These are phyloP conservation scores for Excoecaria cochinchinensis DNA, from an alignment of 345 rosid species.

Conservation along the genomic window DNA sequence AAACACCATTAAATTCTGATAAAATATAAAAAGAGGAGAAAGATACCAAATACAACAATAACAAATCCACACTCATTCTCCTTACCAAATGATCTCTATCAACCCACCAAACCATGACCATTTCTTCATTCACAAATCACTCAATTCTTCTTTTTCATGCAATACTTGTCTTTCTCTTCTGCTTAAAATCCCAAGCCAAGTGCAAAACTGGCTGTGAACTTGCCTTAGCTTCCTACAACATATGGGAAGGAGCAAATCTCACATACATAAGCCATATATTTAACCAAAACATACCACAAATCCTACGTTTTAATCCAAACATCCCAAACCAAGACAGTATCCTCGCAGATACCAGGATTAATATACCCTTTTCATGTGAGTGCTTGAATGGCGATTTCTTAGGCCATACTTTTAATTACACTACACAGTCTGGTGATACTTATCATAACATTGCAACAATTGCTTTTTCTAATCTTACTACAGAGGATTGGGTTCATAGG, in stretches of 20 bases:
- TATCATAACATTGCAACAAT: constrained; percentile 26
- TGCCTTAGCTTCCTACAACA: constrained; percentile 45
- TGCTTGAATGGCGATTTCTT: constrained; percentile 49
- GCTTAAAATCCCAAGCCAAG: constrained; percentile 25
- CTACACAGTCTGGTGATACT: constrained; percentile 30
- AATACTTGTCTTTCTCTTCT: constrained; percentile 3
- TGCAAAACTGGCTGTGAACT: constrained; percentile 42
- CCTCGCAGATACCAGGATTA: constrained; percentile 21
- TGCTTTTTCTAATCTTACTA: constrained; percentile 42
- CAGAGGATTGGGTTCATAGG: constrained; percentile 39
- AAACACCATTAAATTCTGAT: too few relatives aligned
- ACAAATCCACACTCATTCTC: not conserved
- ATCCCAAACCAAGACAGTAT: constrained; percentile 27
- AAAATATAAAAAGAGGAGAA: not conserved
- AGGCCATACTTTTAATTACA: constrained; percentile 48
- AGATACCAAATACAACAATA: not conserved
- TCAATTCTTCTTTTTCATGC: not conserved
- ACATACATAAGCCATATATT: constrained; percentile 42
- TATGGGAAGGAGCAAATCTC: constrained; percentile 39
- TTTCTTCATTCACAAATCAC: not conserved
- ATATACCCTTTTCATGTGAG: constrained; percentile 44
- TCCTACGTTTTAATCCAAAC: constrained; percentile 35
- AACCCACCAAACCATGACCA: not conserved
- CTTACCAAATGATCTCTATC: constrained; percentile 1
- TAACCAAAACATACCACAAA: constrained; percentile 17